A percentile compares a stretch with the other conserved stretches of the same genome.
These are phyloP conservation scores for Neonothopanus nambi DNA, from an alignment of 1,284 basidiomycete species.

Conservation along the genomic window DNA sequence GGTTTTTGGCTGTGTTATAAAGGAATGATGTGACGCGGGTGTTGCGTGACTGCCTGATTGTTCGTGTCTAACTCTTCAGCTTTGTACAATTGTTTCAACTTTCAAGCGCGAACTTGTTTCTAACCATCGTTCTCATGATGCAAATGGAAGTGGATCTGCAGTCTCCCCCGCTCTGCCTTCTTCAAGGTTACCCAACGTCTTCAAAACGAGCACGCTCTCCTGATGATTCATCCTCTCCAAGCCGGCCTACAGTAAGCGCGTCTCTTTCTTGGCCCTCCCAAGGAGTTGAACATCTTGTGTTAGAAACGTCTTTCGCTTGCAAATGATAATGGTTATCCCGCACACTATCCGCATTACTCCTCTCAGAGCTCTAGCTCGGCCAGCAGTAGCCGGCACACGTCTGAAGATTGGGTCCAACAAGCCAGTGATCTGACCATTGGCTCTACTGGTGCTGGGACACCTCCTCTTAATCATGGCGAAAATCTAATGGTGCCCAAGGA, in stretches of 20 bases:
- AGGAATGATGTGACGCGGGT: too few relatives aligned
- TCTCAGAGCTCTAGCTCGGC: slow-evolving; percentile 25
- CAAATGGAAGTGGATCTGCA: slow-evolving; percentile 56
- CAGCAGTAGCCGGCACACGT: slow-evolving; percentile 38
- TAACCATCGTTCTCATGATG: slow-evolving; percentile 24
- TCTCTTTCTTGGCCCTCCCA: neutral
- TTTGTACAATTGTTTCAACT: too few relatives aligned
- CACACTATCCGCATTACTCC: slow-evolving; percentile 18
- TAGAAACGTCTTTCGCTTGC: slow-evolving; percentile 60
- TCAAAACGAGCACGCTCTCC: slow-evolving; percentile 62
- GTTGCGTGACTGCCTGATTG: too few relatives aligned
- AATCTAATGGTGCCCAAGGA: slow-evolving; percentile 21
- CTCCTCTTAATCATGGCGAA: neutral
- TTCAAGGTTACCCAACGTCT: slow-evolving; percentile 33
- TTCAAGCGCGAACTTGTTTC: too few relatives aligned
- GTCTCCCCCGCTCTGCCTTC: slow-evolving; percentile 32
- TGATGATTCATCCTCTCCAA: slow-evolving; percentile 38
- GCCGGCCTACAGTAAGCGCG: slow-evolving; percentile 51
- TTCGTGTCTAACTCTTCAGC: neutral
- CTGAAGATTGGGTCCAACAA: slow-evolving; percentile 70
- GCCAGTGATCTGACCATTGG: slow-evolving; percentile 59
- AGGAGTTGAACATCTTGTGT: slow-evolving; percentile 4
- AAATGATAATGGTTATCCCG: slow-evolving; percentile 23
- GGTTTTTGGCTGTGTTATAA: neutral
- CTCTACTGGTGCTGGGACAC: slow-evolving; percentile 30